Percentiles rank a stretch among this genome's conserved stretches.
Conservation (phyloP, 2,329 filamentous ascomycete species). For the Fusarium sp. region DNA sequence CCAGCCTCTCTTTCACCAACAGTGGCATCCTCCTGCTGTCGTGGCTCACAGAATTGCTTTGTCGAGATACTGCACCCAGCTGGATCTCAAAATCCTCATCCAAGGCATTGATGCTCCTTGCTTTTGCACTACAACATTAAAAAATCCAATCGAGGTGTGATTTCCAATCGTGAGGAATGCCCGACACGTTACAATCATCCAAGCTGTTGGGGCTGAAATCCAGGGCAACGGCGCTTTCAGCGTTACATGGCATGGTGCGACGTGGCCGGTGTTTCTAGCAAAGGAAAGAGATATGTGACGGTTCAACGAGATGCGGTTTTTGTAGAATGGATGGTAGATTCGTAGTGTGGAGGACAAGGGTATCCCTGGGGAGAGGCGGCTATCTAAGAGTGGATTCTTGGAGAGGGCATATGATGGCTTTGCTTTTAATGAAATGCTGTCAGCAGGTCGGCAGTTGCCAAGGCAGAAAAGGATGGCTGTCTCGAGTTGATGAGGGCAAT, state of each 20-base stretch:
- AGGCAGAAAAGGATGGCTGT: background rate
- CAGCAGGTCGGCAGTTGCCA: background rate
- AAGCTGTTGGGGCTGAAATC: conserved; percentile 13
- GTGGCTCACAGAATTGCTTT: background rate
- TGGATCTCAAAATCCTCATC: background rate
- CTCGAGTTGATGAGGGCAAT: background rate
- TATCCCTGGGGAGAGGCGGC: conserved; percentile 18
- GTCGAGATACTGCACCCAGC: background rate
- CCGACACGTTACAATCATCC: background rate
- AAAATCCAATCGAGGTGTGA: background rate
- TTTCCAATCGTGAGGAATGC: background rate
- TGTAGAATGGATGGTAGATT: background rate
- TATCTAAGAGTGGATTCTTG: background rate
- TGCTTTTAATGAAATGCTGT: background rate
- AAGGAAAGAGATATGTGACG: conserved; percentile 27
- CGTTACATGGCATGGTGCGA: conserved; percentile 13
- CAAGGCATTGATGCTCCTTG: background rate
- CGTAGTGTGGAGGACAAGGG: conserved; percentile 8
- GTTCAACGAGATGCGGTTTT: background rate
- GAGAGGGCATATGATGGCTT: background rate
- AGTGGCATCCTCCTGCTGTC: background rate
- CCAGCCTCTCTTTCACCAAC: background rate
- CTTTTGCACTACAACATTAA: background rate
- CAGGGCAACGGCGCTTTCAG: background rate
- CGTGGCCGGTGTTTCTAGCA: background rate